Evolutionary conservation across 148 eudicot species (phyloP), one percentile per base, ranked within the genome.

Genomic region (Chenopodium quinoa): DNA sequence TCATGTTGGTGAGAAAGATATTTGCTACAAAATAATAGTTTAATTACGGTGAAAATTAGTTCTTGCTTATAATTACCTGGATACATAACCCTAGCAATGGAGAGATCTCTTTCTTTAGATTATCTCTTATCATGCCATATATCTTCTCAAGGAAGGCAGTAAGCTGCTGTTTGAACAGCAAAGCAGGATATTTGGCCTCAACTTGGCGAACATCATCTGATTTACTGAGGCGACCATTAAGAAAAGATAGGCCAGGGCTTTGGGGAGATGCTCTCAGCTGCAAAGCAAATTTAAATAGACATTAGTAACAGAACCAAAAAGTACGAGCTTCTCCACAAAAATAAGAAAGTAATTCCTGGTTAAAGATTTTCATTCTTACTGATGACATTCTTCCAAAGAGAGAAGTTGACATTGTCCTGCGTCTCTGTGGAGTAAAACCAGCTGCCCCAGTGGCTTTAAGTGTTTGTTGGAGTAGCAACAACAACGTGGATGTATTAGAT

Each of bases 101-200:
- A 79, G 99, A 92, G 58, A 96, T 96, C 86, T 96, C 98, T 87
- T 92, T 96, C 89, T 96, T 96, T 12, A 96, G 86, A 87, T 94
- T 96, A 83, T 96, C 99, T 80, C 99, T 89, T 81, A 96, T 96
- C 95, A 96, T 88, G 81, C 99, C 99, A 75, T 96, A 96, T 84
- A 96, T 90, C 86, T 96, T 96, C 89, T 96, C 99, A 67, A 96
- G 95, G 88, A 91, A 96, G 65, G 99, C 99, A 85, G 97, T 94
- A 29, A 96, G 94, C 80, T 96, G 99, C 88, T 96, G 99, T 83
- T 96, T 96, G 82, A 96, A 96, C 77, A 96, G 86, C 86, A 96
- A 88, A 78, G 99, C 99, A 60, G 99, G 99, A 89, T 96, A 96
- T 81, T 96, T 96, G 84, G 99, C 99, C 77, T 94, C 99, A 80